A percentile compares a stretch with the other conserved stretches of the same genome.
These are phyloP conservation scores for Fonsecaea multimorphosa DNA, from an alignment of 2,329 filamentous ascomycete genomes.

Conservation along the genomic window DNA sequence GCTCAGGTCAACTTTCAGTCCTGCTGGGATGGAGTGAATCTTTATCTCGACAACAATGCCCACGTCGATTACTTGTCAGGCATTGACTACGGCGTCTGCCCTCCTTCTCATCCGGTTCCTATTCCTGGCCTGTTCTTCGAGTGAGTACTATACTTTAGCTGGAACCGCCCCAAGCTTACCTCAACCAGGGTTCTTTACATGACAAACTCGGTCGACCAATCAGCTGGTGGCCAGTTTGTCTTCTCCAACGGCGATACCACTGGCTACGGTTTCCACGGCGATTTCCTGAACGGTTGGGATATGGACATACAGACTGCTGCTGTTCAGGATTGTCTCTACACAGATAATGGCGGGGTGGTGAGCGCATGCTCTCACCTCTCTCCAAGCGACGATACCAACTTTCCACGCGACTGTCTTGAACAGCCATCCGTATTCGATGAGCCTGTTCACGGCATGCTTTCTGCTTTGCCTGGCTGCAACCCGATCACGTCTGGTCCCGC, in stretches of 20 bases:
- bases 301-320: conserved; percentile 67
- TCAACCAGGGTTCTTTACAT: conserved; percentile 60
- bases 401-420: conserved; percentile 59
- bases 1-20: conserved; percentile 87
- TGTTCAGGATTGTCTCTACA: conserved; percentile 66
- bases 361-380: conserved; percentile 60
- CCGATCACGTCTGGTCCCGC: conserved; percentile 46
- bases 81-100: conserved; percentile 79
- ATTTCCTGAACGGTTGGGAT: conserved; percentile 78
- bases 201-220: conserved; percentile 44
- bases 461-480: conserved; percentile 41
- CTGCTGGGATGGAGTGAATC: conserved; percentile 80
- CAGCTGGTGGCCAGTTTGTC: conserved; percentile 63
- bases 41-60: conserved; percentile 60
- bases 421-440: conserved; percentile 50
- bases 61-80: conserved; percentile 80
- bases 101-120: conserved; percentile 69
- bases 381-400: conserved; percentile 61
- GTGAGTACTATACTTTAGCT: conserved; percentile 49
- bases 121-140: conserved; percentile 81
- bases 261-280: conserved; percentile 61
- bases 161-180: not conserved
- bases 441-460: conserved; percentile 35
- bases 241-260: conserved; percentile 58
- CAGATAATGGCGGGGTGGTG: conserved; percentile 64